Evolutionary conservation across 2,329 filamentous ascomycete species (phyloP), one percentile per base, ranked within the genome.

Genomic region (Colletotrichum cordylinicola): DNA sequence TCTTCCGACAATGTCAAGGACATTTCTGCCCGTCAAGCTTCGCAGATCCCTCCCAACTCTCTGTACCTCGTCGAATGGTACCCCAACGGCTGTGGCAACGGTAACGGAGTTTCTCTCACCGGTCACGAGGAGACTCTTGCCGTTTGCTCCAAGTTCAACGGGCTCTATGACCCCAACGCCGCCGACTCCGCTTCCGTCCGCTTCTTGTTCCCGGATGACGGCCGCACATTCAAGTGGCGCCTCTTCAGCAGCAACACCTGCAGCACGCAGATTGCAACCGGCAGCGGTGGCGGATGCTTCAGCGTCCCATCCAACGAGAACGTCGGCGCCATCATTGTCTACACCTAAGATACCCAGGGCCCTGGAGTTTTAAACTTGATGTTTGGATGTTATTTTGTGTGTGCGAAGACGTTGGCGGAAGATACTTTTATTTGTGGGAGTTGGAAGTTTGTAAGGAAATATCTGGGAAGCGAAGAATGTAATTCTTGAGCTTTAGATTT

Each of bases 101-200:
- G 58, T 3, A 61, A 61, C 58, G 58, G 58, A 6, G 58, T 61
- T 33, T 61, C 58, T 31, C 58, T 61, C 0, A 35, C 58, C 18
- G 58, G 58, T 27, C 27, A 33, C 29, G 58, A 61, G 29, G 24
- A 31, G 58, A 61, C 58, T n/a, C 58, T 61, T 18, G 58, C 58
- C 9, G 58, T 61, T 31, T 61, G 58, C 58, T 61, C 73, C 73
- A 48, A 72, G 56, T 56, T 75, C 73, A 24, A 72, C 61, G 29
- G 73, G 55, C 18, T 75, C 69, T 31, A 39, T 18, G 8, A 75
- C 27, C 56, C 18, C n/a, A 65, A 67, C 67, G 24, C 65, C 39
- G 68, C 68, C 62, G 13, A 48, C 29, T 48, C 56, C 9, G 16
- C 71, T 31, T 35, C 52, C 27, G 13, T 55, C 31, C 29, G 48